Base-by-base conservation (phyloP, 148 eudicot genomes). In the Mesembryanthemum crystallinum region DNA sequence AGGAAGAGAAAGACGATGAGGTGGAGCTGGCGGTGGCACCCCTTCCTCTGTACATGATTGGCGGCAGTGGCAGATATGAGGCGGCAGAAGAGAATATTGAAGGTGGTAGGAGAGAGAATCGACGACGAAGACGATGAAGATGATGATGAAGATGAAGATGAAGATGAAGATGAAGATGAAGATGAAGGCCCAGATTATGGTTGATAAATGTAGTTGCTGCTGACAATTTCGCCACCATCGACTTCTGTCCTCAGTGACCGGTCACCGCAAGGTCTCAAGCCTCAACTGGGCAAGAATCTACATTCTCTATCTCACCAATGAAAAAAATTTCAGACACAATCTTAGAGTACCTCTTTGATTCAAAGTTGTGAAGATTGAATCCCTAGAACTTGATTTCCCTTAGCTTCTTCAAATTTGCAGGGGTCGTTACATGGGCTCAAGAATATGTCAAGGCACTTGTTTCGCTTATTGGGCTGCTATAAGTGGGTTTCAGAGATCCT, bases 1-100 rank as follows among this genome's bases (percentile, higher is more conserved):
- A 65, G 29, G 82, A 27, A 74, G 88, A 81, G 64, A 64, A 82
- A 10, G 85, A 76, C 2, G 83, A 67, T 20, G 82, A 73, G 75
- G 30, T 67, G n/a, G 55, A 17, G 67, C 15, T 51, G 43, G 9
- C 32, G 76, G 3, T 49, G 68, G 42, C 58, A 12, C 58, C 33
- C 21, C 57, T 27, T 7, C 60, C 59, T 69, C 61, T 33, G n/a
- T 58, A 8, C 64, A 54, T 51, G 49, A 8, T 15, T 15, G 47
- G 47, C 7, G 8, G 65, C 8, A 4, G 27, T 3, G 24, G 17
- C 28, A 32, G 47, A n/a, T n/a, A n/a, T n/a, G n/a, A 18, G 59
- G 60, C 25, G 47, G 69, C 4, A 17, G 33, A 7, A 27, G 67
- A 25, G 66, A 49, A 14, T 55, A 0, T 14, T 0, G 64, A 55